Percentiles rank a stretch among this genome's conserved stretches.
These are phyloP conservation scores for Debaryomyces psychrophilus DNA, from an alignment of 1,139 yeast species.

Conservation along the genomic window DNA sequence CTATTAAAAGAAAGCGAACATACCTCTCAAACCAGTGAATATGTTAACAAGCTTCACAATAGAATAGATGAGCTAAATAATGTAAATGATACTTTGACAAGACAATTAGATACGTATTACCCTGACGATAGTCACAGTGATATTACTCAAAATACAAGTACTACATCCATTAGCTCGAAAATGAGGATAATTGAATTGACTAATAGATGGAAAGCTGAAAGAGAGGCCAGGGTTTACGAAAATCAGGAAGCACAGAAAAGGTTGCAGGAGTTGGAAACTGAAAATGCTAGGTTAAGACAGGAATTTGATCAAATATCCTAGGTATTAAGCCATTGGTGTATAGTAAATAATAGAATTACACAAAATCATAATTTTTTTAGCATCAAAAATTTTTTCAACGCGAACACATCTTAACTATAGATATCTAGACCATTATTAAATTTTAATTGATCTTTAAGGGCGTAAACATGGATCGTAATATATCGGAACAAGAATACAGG, in stretches of 20 bases:
- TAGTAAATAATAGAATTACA: conserved; percentile 11
- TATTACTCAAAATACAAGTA: conserved; percentile 1
- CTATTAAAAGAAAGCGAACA: conserved; percentile 38
- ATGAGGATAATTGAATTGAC: conserved; percentile 64
- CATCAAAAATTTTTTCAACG: conserved; percentile 12
- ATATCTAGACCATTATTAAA: neutral
- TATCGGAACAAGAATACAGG: conserved; percentile 29
- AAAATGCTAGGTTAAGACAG: conserved; percentile 47
- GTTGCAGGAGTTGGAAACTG: conserved; percentile 57
- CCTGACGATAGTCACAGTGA: conserved; percentile 11
- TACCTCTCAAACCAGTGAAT: conserved; percentile 22
- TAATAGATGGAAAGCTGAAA: conserved; percentile 67
- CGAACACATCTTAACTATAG: neutral
- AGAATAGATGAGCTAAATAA: conserved; percentile 36
- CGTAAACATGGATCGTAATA: conserved; percentile 11
- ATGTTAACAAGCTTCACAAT: conserved; percentile 32
- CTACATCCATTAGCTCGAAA: conserved; percentile 38
- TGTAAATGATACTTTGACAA: conserved; percentile 26
- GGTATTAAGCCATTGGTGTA: conserved; percentile 1
- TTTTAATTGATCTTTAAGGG: neutral
- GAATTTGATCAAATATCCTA: conserved; percentile 8
- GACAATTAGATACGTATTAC: conserved; percentile 22
- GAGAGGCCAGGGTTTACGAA: conserved; percentile 69
- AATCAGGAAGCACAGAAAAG: conserved; percentile 55
- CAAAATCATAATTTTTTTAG: conserved; percentile 16